Percentiles rank a stretch among this genome's conserved stretches.
Evolutionary conservation across 306 rosid species (phyloP).

Genomic region (Lathyrus aphaca): DNA sequence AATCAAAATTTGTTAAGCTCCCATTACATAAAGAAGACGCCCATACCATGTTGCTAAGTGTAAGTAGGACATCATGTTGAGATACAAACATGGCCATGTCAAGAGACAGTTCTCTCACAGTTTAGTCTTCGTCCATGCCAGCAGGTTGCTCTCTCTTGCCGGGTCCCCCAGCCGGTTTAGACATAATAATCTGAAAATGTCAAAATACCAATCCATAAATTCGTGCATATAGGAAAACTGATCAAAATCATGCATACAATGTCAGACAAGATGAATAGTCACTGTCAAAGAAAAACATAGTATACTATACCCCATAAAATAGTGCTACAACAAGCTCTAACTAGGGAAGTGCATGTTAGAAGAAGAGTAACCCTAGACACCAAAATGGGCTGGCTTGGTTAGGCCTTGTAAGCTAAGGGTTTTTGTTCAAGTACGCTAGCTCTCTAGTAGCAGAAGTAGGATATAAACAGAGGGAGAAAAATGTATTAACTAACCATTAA

Average conservation of each 20-base stretch:
- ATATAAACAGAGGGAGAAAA: neutral
- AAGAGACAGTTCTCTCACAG: neutral
- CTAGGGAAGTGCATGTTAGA: conserved; percentile 1
- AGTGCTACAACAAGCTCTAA: neutral
- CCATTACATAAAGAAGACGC: conserved; percentile 31
- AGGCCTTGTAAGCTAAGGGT: neutral
- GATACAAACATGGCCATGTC: conserved; percentile 30
- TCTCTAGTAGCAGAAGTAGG: neutral
- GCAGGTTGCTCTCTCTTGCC: conserved; percentile 74
- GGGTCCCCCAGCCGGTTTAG: conserved; percentile 96
- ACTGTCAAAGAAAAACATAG: neutral
- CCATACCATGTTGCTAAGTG: conserved; percentile 38
- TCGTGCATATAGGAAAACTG: neutral
- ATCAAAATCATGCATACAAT: conserved; percentile 11
- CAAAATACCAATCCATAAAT: conserved; percentile 24
- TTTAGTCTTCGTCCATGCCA: conserved; percentile 81
- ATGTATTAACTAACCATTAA: neutral
- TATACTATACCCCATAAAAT: neutral
- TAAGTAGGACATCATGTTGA: conserved; percentile 30
- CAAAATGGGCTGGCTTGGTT: neutral
- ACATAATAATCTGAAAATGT: conserved; percentile 78
- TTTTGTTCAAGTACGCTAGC: neutral
- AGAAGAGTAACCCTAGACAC: neutral
- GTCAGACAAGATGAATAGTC: conserved; percentile 1
- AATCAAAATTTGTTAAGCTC: conserved; percentile 42